These are phyloP conservation scores for Populus nigra DNA, from an alignment of 345 rosid species.

Conservation along the genomic window DNA sequence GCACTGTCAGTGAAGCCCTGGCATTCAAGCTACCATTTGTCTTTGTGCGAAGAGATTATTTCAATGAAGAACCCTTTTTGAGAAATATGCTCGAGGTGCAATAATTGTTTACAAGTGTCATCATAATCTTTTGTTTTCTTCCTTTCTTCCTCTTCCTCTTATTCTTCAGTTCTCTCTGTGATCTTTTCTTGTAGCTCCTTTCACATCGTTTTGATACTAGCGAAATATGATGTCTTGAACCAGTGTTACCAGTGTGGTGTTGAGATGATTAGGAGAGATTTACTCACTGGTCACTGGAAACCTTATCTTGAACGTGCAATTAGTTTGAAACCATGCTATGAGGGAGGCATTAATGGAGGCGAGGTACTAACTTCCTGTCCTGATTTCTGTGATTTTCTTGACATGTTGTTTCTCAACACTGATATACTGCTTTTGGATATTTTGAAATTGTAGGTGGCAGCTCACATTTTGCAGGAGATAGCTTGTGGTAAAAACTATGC, in stretches of 20 bases:
- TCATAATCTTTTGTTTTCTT: background rate
- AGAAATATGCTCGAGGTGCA: constrained; percentile 97
- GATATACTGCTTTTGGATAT: constrained; percentile 17
- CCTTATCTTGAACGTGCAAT: constrained; percentile 98
- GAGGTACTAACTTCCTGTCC: constrained; percentile 56
- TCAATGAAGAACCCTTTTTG: constrained; percentile 93
- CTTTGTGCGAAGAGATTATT: constrained; percentile 97
- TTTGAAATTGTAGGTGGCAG: constrained; percentile 68
- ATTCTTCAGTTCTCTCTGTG: constrained; percentile 1
- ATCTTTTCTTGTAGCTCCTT: background rate
- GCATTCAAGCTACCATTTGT: constrained; percentile 91
- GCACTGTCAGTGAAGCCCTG: constrained; percentile 95
- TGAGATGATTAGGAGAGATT: constrained; percentile 98
- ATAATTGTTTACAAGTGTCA: constrained; percentile 1
- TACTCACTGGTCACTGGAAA: constrained; percentile 90
- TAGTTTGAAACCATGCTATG: constrained; percentile 91
- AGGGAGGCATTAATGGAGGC: constrained; percentile 91
- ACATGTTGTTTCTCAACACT: background rate
- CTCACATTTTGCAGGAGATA: constrained; percentile 87
- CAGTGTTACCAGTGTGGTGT: constrained; percentile 94
- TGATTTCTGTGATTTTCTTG: constrained; percentile 3
- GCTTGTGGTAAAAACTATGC: constrained; percentile 83
- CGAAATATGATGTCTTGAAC: constrained; percentile 18
- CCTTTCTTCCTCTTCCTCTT: background rate
- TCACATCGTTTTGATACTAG: background rate